Conservation (phyloP, 2,329 filamentous ascomycete genomes). For the Colletotrichum musae region DNA sequence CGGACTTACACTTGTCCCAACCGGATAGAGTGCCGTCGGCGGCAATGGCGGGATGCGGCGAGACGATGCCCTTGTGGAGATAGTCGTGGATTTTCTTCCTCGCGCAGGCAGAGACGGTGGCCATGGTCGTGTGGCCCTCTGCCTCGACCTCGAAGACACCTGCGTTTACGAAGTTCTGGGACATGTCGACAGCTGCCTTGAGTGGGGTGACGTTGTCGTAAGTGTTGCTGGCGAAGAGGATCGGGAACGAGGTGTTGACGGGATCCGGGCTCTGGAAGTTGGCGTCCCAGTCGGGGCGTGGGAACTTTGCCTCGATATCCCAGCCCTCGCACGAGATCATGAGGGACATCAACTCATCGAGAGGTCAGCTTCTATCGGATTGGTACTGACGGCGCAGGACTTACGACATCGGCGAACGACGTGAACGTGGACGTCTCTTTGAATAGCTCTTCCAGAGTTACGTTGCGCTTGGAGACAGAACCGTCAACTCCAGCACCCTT, state of each 20-base stretch:
- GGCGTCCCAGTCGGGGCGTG: conserved; percentile 47
- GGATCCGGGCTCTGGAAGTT: conserved; percentile 44
- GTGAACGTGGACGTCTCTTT: conserved; percentile 49
- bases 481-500: not conserved
- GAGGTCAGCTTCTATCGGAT: not conserved
- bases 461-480: conserved; percentile 46
- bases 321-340: conserved; percentile 54
- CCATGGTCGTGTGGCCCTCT: conserved; percentile 53
- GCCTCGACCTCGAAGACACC: conserved; percentile 55
- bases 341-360: conserved; percentile 48
- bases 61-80: conserved; percentile 52
- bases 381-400: conserved; percentile 8
- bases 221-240: conserved; percentile 71
- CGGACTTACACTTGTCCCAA: conserved; percentile 47
- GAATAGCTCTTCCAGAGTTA: conserved; percentile 49
- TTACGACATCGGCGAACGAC: conserved; percentile 55
- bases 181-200: conserved; percentile 58
- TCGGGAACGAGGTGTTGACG: conserved; percentile 62
- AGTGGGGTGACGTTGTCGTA: conserved; percentile 73
- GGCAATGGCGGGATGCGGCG: conserved; percentile 43
- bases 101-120: conserved; percentile 54
- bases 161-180: conserved; percentile 53
- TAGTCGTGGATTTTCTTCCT: conserved; percentile 52
- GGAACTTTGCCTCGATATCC: conserved; percentile 50
- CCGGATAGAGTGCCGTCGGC: conserved; percentile 43